Percentiles rank a stretch among this genome's conserved stretches.
Evolutionary conservation across 2,329 filamentous ascomycete genomes (phyloP).

Genomic region (Exophiala spinifera): DNA sequence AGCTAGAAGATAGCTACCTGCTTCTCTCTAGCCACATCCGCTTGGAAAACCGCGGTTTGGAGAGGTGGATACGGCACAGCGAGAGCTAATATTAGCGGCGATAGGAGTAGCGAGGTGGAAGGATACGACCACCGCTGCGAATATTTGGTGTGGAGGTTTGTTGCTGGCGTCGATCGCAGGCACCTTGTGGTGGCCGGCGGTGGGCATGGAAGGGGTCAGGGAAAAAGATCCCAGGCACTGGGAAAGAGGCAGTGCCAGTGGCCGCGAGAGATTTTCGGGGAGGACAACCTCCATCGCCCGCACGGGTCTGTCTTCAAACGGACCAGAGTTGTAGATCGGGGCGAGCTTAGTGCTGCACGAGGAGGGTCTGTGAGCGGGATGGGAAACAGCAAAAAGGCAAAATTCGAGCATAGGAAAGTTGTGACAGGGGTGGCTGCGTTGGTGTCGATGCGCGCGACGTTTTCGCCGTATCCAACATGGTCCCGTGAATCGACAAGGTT

Average conservation of each 20-base stretch:
- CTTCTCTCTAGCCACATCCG: not conserved
- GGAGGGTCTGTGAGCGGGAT: too few relatives aligned
- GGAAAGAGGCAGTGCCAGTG: too few relatives aligned
- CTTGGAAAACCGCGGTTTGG: not conserved
- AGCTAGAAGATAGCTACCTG: not conserved
- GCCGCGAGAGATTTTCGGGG: not conserved
- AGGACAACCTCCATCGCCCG: not conserved
- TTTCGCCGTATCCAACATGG: slow-evolving; percentile 4
- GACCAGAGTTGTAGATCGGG: not conserved
- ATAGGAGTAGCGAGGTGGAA: too few relatives aligned
- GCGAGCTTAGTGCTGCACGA: not conserved
- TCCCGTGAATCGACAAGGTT: not conserved
- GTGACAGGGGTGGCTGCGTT: not conserved
- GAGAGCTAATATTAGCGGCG: not conserved
- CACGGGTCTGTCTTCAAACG: not conserved
- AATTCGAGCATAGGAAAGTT: not conserved
- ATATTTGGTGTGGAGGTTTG: too few relatives aligned
- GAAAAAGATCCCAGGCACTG: too few relatives aligned
- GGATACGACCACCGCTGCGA: too few relatives aligned
- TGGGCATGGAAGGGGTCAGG: not conserved
- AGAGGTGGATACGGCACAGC: not conserved
- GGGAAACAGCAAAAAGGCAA: not conserved
- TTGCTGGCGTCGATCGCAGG: not conserved
- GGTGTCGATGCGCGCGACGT: slow-evolving; percentile 3
- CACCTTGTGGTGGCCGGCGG: not conserved